Evolutionary conservation across 164 flowering plant species (phyloP).

Genomic region (Macadamia integrifolia): DNA sequence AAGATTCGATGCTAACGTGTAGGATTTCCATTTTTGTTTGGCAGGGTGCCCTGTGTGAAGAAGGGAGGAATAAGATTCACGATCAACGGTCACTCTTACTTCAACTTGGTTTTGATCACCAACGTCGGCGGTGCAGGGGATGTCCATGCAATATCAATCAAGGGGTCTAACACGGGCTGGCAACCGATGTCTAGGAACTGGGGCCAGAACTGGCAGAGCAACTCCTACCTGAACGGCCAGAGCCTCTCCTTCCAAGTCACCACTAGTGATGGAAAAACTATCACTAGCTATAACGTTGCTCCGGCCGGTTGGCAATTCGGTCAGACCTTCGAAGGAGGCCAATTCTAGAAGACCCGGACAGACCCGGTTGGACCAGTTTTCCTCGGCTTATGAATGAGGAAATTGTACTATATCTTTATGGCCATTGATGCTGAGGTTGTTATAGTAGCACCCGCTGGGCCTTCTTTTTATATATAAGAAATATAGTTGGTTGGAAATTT

Average conservation of each 20-base stretch:
- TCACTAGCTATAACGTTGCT: conserved; percentile 29
- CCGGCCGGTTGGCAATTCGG: conserved; percentile 45
- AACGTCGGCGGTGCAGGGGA: conserved; percentile 51
- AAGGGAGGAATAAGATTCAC: conserved; percentile 50
- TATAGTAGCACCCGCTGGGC: conserved; percentile 40
- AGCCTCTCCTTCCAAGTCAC: conserved; percentile 46
- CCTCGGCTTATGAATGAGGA: too few species aligned
- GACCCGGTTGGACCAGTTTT: too few species aligned
- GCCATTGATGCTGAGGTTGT: conserved; percentile 46
- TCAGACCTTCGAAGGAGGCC: conserved; percentile 38
- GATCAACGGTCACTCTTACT: conserved; percentile 43
- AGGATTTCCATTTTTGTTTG: neutral
- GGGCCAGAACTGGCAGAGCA: conserved; percentile 54
- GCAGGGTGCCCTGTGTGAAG: conserved; percentile 45
- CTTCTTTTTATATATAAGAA: neutral
- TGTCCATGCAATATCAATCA: conserved; percentile 33
- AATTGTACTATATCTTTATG: neutral
- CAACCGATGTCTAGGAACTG: conserved; percentile 48
- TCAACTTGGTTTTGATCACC: conserved; percentile 42
- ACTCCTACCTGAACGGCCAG: conserved; percentile 36
- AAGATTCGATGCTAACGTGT: neutral
- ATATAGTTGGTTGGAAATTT: neutral
- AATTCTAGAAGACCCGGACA: conserved; percentile 16
- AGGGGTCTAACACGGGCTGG: conserved; percentile 39
- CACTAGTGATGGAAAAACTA: conserved; percentile 39